phyloP scores from a whole-genome alignment of 495 filamentous ascomycete species.

The Trichocladium antarcticum region DNA sequence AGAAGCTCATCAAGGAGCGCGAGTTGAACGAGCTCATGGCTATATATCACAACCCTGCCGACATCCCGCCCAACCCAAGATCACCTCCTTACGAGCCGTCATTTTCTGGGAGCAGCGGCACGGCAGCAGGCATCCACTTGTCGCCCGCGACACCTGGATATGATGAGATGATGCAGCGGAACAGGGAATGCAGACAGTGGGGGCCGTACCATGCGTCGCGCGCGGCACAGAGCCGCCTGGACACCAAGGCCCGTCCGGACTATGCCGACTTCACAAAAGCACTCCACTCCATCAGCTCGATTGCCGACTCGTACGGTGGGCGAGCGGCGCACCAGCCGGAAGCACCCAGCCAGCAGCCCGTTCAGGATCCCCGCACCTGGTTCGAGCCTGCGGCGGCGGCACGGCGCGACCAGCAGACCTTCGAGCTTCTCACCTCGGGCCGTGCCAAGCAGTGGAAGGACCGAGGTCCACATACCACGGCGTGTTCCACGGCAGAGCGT shows the following conservation, averaged over 20 bases:
- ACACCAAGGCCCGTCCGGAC: conserved; percentile 12
- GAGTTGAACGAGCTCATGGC: conserved; percentile 76
- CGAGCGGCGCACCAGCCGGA: conserved; percentile 3
- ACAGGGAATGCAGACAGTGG: conserved; percentile 6
- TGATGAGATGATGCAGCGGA: conserved; percentile 27
- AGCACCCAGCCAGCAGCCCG: not conserved
- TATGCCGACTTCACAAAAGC: conserved; percentile 19
- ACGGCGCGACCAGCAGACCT: conserved; percentile 19
- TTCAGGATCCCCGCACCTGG: not conserved
- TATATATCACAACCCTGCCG: conserved; percentile 58
- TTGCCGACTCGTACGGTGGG: conserved; percentile 11
- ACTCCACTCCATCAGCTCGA: conserved; percentile 14
- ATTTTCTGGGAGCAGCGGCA: conserved; percentile 2
- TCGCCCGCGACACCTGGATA: conserved; percentile 14
- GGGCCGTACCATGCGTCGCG: conserved; percentile 10
- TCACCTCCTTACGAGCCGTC: conserved; percentile 46
- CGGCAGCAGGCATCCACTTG: conserved; percentile 10
- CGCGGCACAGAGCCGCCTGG: conserved; percentile 15
- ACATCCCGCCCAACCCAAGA: conserved; percentile 66
- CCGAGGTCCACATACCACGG: conserved; percentile 22
- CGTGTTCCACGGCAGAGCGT: conserved; percentile 14
- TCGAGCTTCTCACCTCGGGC: conserved; percentile 26
- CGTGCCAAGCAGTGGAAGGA: conserved; percentile 26
- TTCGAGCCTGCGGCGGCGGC: conserved; percentile 2
- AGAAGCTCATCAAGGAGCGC: conserved; percentile 54